These are phyloP conservation scores for Coelastrella sp. DNA, from an alignment of 139 green algal species.

Conservation along the genomic window DNA sequence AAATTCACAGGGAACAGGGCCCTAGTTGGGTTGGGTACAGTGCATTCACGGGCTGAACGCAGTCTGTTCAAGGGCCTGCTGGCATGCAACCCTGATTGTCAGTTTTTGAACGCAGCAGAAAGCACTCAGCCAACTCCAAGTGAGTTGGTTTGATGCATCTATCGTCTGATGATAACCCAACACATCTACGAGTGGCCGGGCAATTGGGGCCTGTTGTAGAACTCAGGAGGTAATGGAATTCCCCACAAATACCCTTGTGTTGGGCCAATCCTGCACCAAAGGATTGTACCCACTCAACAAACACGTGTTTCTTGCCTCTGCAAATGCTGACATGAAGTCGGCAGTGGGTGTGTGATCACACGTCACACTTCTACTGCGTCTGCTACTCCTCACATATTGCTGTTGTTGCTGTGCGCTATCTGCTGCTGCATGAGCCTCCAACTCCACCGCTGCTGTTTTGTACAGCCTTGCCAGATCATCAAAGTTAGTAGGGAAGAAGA, in stretches of 20 bases:
- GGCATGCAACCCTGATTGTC: too few species aligned
- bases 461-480: conserved; percentile 73
- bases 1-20: too few species aligned
- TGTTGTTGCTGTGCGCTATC: neutral
- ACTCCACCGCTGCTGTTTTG: conserved; percentile 20
- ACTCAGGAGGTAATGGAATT: neutral
- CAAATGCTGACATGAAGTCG: conserved; percentile 47
- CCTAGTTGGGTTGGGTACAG: too few species aligned
- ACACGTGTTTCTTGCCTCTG: neutral
- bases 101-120: too few species aligned
- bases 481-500: conserved; percentile 96
- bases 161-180: too few species aligned
- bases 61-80: too few species aligned
- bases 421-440: conserved; percentile 6
- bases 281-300: conserved; percentile 51
- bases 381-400: neutral
- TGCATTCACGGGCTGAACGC: too few species aligned
- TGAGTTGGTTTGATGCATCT: too few species aligned
- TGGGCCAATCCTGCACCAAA: conserved; percentile 49
- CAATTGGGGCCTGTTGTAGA: neutral
- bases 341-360: conserved; percentile 33
- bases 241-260: conserved; percentile 46
- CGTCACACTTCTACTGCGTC: conserved; percentile 9
- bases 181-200: neutral
- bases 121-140: too few species aligned